Conservation (phyloP, 805 yeast species). For the Starmerella sp. region DNA sequence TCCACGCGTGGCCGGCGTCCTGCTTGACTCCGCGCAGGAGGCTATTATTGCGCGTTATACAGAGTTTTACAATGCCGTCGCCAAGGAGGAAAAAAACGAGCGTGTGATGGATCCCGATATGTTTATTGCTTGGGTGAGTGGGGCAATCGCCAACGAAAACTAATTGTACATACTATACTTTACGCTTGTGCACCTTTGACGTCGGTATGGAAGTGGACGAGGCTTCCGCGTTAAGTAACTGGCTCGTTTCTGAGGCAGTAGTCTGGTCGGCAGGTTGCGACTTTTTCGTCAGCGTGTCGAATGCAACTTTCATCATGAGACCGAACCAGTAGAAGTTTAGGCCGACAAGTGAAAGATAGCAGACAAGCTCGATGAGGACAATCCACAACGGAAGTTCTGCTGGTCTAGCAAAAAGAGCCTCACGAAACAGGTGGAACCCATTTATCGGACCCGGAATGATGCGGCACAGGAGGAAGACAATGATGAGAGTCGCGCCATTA, state of each 20-base stretch:
- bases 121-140: slow-evolving; percentile 37
- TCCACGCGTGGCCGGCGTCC: slow-evolving; percentile 36
- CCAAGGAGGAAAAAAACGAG: slow-evolving; percentile 26
- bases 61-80: slow-evolving; percentile 34
- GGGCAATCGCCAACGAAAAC: slow-evolving; percentile 1
- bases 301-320: slow-evolving; percentile 50
- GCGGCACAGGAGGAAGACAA: slow-evolving; percentile 64
- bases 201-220: not conserved
- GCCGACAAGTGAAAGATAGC: slow-evolving; percentile 52
- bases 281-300: not conserved
- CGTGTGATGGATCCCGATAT: slow-evolving; percentile 57
- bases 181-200: not conserved
- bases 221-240: not conserved
- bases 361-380: slow-evolving; percentile 39
- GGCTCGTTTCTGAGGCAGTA: not conserved
- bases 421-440: slow-evolving; percentile 35
- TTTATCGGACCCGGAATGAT: slow-evolving; percentile 82
- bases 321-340: slow-evolving; percentile 79
- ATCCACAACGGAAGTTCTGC: slow-evolving; percentile 37
- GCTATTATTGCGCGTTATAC: slow-evolving; percentile 49
- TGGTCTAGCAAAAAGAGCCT: slow-evolving; percentile 22
- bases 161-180: not conserved
- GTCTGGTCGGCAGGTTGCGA: not conserved
- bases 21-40: slow-evolving; percentile 58
- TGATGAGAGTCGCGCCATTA: slow-evolving; percentile 63